These are phyloP conservation scores for Pestalotiopsis sp. DNA, from an alignment of 2,329 filamentous ascomycete genomes.

Conservation along the genomic window DNA sequence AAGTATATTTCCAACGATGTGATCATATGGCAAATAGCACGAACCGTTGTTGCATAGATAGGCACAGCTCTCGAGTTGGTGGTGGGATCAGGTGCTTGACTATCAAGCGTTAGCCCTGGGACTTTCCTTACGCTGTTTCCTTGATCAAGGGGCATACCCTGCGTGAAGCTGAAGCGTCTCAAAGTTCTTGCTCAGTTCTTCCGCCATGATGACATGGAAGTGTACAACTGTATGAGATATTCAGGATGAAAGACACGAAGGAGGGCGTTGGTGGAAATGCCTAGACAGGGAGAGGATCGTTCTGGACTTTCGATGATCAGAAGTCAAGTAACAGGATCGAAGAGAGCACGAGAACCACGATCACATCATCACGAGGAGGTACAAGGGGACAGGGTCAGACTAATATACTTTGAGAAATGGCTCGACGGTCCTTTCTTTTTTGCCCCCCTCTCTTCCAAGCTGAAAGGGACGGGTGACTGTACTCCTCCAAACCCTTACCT, in stretches of 20 bases:
- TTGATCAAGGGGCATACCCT: conserved; percentile 57
- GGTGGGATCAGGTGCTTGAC: conserved; percentile 76
- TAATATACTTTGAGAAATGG: not conserved
- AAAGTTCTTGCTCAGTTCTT: conserved; percentile 63
- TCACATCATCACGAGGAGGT: not conserved
- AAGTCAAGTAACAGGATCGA: not conserved
- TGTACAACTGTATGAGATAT: not conserved
- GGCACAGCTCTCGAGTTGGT: conserved; percentile 91
- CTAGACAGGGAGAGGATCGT: not conserved
- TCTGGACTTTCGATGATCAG: not conserved
- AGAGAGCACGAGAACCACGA: not conserved
- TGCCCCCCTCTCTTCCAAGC: not conserved
- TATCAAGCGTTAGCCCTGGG: conserved; percentile 37
- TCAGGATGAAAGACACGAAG: not conserved
- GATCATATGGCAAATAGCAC: conserved; percentile 12
- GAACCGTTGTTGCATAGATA: conserved; percentile 87
- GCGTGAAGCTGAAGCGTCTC: conserved; percentile 87
- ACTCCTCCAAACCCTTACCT: too few relatives aligned
- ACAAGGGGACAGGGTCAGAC: not conserved
- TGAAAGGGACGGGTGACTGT: too few relatives aligned
- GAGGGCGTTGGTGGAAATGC: not conserved
- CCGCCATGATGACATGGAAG: conserved; percentile 40
- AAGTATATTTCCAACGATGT: conserved; percentile 14
- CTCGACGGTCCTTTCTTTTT: not conserved
- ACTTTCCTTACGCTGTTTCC: conserved; percentile 11